These are phyloP conservation scores for Bolboschoenus planiculmis DNA, from an alignment of 176 grass and related monocot genomes.

Conservation along the genomic window DNA sequence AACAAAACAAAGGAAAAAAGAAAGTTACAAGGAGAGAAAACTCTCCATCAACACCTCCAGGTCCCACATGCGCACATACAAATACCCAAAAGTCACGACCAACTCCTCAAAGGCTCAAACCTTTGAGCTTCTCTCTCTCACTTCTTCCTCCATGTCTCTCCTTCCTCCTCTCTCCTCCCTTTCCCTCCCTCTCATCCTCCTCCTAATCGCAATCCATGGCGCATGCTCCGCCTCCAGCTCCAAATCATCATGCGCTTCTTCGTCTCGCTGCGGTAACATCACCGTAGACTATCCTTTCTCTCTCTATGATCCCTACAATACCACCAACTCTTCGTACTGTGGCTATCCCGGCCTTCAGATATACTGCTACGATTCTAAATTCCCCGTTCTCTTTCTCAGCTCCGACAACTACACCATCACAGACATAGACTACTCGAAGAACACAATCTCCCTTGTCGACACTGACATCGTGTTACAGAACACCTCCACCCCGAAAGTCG, in stretches of 20 bases:
- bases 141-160: neutral
- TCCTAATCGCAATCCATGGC: neutral
- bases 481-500: neutral
- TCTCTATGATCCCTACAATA: neutral
- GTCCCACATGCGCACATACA: neutral
- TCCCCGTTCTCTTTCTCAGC: constrained; percentile 23
- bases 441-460: constrained; percentile 31
- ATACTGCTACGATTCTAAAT: constrained; percentile 20
- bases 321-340: neutral
- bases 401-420: constrained; percentile 28
- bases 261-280: constrained; percentile 6
- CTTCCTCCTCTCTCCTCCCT: neutral
- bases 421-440: neutral
- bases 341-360: constrained; percentile 43
- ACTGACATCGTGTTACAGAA: neutral
- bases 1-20: neutral
- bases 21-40: too few relatives aligned
- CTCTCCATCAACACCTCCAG: neutral
- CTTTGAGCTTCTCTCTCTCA: neutral
- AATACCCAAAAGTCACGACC: constrained; percentile 3
- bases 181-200: constrained; percentile 3
- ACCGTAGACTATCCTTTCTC: constrained; percentile 52
- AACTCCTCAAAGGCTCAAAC: neutral
- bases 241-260: neutral
- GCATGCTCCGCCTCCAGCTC: neutral